A percentile compares a stretch with the other conserved stretches of the same genome.
Evolutionary conservation across 805 yeast species (phyloP).

Genomic region (Crinitomyces ghanaensis): DNA sequence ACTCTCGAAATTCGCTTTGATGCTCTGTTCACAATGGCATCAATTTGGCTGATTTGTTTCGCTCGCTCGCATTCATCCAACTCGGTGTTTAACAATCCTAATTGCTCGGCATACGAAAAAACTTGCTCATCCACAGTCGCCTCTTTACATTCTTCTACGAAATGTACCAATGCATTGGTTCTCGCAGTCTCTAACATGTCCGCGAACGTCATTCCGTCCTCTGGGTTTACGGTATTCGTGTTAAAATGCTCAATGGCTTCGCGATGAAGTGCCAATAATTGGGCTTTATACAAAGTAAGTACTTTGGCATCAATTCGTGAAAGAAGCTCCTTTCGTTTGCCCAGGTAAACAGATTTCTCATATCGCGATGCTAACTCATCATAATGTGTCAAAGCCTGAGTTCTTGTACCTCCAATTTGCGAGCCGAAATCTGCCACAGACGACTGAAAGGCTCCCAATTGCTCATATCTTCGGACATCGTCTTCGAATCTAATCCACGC

Average conservation of each 20-base stretch:
- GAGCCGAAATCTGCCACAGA: constrained; percentile 30
- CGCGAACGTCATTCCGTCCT: constrained; percentile 16
- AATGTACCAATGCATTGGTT: constrained; percentile 18
- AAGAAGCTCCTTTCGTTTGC: constrained; percentile 42
- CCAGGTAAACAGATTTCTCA: constrained; percentile 49
- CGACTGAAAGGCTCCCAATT: constrained; percentile 15
- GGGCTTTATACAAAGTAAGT: constrained; percentile 33
- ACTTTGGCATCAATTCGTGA: constrained; percentile 37
- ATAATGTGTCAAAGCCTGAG: constrained; percentile 39
- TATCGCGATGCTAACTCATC: constrained; percentile 73
- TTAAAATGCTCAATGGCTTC: constrained; percentile 24
- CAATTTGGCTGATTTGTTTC: constrained; percentile 31
- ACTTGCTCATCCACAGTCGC: constrained; percentile 23
- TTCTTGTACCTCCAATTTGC: constrained; percentile 33
- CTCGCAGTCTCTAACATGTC: constrained; percentile 21
- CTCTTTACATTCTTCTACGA: constrained; percentile 26
- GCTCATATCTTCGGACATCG: constrained; percentile 24
- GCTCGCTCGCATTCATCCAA: constrained; percentile 25
- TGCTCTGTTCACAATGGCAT: constrained; percentile 28
- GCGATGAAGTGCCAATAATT: constrained; percentile 30
- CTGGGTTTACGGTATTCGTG: constrained; percentile 8
- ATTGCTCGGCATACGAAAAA: constrained; percentile 21
- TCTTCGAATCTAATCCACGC: constrained; percentile 36
- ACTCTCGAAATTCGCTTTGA: constrained; percentile 13
- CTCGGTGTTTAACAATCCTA: constrained; percentile 22